Percentiles rank a stretch among this genome's conserved stretches.
These are phyloP conservation scores for Sporothrix variecibatus DNA, from an alignment of 2,329 filamentous ascomycete genomes.

Conservation along the genomic window DNA sequence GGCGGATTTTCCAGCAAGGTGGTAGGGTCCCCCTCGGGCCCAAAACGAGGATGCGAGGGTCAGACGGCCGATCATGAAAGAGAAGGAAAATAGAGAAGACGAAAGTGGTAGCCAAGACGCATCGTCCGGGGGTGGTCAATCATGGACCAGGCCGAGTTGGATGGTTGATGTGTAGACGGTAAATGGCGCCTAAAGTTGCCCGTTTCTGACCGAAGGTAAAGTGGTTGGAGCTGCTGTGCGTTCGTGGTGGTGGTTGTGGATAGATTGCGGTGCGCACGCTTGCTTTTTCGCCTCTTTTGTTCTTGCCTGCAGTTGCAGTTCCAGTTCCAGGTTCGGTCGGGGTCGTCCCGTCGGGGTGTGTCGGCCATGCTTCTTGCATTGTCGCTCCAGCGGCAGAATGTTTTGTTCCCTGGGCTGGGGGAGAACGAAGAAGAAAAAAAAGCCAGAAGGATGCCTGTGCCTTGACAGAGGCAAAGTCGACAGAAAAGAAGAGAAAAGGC, in stretches of 20 bases:
- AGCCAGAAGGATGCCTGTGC: background rate
- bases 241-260: background rate
- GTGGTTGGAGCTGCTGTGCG: background rate
- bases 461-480: background rate
- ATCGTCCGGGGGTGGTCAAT: conserved; percentile 12
- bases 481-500: background rate
- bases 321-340: background rate
- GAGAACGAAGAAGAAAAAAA: background rate
- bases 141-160: conserved; percentile 14
- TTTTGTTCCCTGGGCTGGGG: conserved; percentile 13
- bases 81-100: background rate
- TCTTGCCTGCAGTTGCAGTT: background rate
- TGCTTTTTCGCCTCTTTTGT: background rate
- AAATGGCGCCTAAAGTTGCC: conserved; percentile 21
- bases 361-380: background rate
- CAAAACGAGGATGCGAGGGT: conserved; percentile 16
- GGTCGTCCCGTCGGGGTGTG: background rate
- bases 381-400: background rate
- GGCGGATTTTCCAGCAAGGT: conserved; percentile 5
- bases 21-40: conserved; percentile 1
- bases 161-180: background rate
- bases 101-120: background rate
- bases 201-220: background rate
- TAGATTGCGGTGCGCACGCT: conserved; percentile 11
- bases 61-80: conserved; percentile 26